Percentiles rank a stretch among this genome's conserved stretches.
phyloP scores from a whole-genome alignment of 176 grass and related monocot genomes.

The Themeda triandra region DNA sequence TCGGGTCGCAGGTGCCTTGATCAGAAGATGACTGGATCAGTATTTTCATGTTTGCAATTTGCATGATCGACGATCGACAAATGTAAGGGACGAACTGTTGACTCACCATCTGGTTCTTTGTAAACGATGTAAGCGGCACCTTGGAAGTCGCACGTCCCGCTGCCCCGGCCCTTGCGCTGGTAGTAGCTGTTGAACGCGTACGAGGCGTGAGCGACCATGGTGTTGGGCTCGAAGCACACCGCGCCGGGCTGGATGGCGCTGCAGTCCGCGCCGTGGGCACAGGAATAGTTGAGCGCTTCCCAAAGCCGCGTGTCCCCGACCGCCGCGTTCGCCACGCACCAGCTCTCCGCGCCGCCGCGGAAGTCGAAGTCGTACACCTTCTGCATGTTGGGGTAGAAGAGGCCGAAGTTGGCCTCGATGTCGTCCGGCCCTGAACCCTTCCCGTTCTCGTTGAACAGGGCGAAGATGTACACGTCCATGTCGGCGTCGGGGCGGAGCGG shows the following conservation, averaged over 20 bases:
- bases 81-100: no score
- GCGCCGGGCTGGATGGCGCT: conserved; percentile 44
- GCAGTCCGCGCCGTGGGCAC: conserved; percentile 52
- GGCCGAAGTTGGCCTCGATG: conserved; percentile 53
- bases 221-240: conserved; percentile 46
- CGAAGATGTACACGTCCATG: conserved; percentile 59
- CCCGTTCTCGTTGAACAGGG: conserved; percentile 69
- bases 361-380: conserved; percentile 64
- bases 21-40: no score
- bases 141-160: conserved; percentile 38
- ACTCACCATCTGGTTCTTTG: not conserved
- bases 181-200: conserved; percentile 51
- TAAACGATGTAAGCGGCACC: conserved; percentile 35
- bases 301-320: conserved; percentile 13
- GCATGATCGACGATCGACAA: no score
- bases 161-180: conserved; percentile 8
- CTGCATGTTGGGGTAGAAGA: conserved; percentile 56
- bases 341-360: not conserved
- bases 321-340: not conserved
- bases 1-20: conserved; percentile 2
- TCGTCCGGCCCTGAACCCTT: conserved; percentile 18
- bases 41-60: no score
- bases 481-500: conserved; percentile 37
- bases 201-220: conserved; percentile 38
- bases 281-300: conserved; percentile 46